Evolutionary conservation across 495 filamentous ascomycete species (phyloP).

Genomic region (Xylaria castorea): DNA sequence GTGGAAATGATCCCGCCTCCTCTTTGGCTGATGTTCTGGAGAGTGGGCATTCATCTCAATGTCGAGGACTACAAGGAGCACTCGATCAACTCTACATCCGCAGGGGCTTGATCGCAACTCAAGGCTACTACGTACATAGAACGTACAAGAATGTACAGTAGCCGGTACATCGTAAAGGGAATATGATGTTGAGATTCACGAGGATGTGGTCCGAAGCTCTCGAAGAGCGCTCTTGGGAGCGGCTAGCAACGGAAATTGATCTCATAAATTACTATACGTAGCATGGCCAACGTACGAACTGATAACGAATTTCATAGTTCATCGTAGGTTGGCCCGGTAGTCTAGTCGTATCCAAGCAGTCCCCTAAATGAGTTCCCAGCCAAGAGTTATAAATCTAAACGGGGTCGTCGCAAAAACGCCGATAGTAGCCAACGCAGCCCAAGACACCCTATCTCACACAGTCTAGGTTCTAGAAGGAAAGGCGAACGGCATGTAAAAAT

Average conservation of each 20-base stretch:
- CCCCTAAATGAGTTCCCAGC: constrained; percentile 41
- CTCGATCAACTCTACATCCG: constrained; percentile 59
- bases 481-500: constrained; percentile 47
- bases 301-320: constrained; percentile 54
- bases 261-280: constrained; percentile 1
- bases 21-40: constrained; percentile 83
- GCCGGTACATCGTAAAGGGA: constrained; percentile 72
- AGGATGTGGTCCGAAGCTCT: constrained; percentile 93
- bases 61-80: constrained; percentile 97
- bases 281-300: constrained; percentile 2
- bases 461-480: constrained; percentile 53
- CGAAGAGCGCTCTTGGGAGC: constrained; percentile 88
- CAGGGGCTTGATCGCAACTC: constrained; percentile 72
- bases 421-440: constrained; percentile 42
- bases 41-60: constrained; percentile 87
- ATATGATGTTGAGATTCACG: constrained; percentile 96
- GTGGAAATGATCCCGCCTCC: constrained; percentile 90
- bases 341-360: constrained; percentile 57
- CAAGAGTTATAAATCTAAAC: constrained; percentile 49
- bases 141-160: constrained; percentile 62
- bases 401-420: constrained; percentile 23
- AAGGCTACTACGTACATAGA: constrained; percentile 96
- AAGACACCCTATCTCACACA: constrained; percentile 39
- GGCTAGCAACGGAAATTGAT: constrained; percentile 78
- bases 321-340: constrained; percentile 61